Conservation (phyloP, 306 rosid species). For the Lathyrus oleraceus region DNA sequence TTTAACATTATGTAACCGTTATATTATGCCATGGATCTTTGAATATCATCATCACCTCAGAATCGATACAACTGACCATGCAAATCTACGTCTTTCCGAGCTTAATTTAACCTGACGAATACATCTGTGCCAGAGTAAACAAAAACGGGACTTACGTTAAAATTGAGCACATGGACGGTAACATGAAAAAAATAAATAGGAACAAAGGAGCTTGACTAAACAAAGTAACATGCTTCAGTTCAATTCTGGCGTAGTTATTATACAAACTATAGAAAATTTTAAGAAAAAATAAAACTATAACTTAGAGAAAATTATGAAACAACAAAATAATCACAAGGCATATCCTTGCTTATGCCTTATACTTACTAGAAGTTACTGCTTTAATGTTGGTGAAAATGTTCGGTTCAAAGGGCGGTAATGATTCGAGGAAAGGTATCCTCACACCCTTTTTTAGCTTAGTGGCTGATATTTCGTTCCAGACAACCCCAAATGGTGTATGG, state of each 20-base stretch:
- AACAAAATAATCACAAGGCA: neutral
- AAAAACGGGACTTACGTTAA: neutral
- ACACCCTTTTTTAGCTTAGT: neutral
- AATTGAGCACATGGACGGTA: neutral
- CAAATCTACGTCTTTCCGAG: slow-evolving; percentile 38
- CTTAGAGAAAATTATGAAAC: neutral
- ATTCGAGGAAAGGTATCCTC: neutral
- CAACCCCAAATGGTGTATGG: neutral
- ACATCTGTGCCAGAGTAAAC: slow-evolving; percentile 41
- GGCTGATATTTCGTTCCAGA: neutral
- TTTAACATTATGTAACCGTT: slow-evolving; percentile 26
- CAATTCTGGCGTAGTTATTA: neutral
- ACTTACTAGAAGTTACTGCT: no score
- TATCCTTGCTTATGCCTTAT: no score
- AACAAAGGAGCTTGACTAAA: neutral
- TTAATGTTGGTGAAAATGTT: no score
- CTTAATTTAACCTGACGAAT: slow-evolving; percentile 32
- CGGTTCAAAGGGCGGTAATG: neutral
- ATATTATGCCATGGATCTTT: slow-evolving; percentile 14
- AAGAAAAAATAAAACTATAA: no score
- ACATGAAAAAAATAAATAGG: neutral
- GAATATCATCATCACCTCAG: slow-evolving; percentile 23
- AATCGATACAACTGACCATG: slow-evolving; percentile 29
- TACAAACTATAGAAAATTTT: slow-evolving; percentile 8
- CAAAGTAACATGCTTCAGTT: slow-evolving; percentile 13